A percentile compares a stretch with the other conserved stretches of the same genome.
Evolutionary conservation across 1,139 yeast genomes (phyloP).

Genomic region (Saccharomyces hybrid): DNA sequence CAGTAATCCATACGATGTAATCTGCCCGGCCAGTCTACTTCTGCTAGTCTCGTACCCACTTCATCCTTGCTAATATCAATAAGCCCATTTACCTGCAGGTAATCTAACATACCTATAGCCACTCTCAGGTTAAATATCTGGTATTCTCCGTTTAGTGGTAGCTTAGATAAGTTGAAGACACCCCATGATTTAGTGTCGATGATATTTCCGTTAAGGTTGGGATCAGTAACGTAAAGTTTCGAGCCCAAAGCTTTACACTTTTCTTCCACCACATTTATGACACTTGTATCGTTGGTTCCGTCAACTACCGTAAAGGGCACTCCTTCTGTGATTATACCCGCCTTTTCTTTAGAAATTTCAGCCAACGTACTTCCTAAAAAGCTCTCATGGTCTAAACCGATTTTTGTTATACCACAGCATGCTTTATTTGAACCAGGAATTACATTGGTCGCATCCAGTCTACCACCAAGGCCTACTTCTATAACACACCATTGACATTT

Average conservation of each 20-base stretch:
- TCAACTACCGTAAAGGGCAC: conserved; percentile 63
- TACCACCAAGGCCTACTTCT: conserved; percentile 90
- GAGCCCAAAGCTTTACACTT: conserved; percentile 29
- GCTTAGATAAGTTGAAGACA: conserved; percentile 8
- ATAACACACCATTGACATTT: conserved; percentile 65
- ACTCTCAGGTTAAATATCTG: conserved; percentile 65
- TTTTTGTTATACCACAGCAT: conserved; percentile 71
- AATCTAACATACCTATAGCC: conserved; percentile 53
- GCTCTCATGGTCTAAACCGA: conserved; percentile 77
- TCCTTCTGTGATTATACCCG: conserved; percentile 64
- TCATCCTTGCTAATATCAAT: conserved; percentile 26
- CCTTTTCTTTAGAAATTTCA: conserved; percentile 69
- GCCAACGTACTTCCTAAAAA: conserved; percentile 58
- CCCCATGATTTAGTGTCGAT: conserved; percentile 35
- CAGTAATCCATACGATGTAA: conserved; percentile 39
- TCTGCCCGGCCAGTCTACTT: conserved; percentile 57
- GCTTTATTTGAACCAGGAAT: conserved; percentile 38
- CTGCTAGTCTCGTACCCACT: conserved; percentile 45
- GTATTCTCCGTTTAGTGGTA: conserved; percentile 62
- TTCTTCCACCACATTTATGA: conserved; percentile 36
- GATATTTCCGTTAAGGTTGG: background rate
- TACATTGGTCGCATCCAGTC: conserved; percentile 82
- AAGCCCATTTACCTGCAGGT: conserved; percentile 20
- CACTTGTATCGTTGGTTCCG: conserved; percentile 51
- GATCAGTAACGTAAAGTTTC: conserved; percentile 21